Base-by-base conservation (phyloP, 345 rosid species). In the Iberis pinnata region DNA sequence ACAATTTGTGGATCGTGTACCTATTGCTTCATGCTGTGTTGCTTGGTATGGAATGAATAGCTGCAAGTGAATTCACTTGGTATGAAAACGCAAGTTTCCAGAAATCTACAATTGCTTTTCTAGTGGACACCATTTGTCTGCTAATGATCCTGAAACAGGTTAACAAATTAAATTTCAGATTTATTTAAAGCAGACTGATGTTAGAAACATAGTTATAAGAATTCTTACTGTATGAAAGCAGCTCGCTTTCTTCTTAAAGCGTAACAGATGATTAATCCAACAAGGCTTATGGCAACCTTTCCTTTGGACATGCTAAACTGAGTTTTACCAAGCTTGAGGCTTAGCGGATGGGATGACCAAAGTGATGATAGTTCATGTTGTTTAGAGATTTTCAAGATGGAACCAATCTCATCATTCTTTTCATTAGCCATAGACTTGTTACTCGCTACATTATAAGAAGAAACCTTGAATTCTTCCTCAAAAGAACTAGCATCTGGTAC, bases 11-110 rank as follows among this genome's bases (percentile, higher is more conserved):
- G 8, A 46, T 3, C 13, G 17, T 27, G 13, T 16, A 49, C 20
- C 32, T 10, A 12, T 57, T 48, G 56, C 22, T 48, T 65, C 54
- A 66, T 43, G 65, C 19, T 51, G 54, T 10, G 36, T 33, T 43
- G 64, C 33, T 65, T 51, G 86, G 74, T 48, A 89, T 76, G 63
- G 96, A 71, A 49, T 82, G 95, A 63, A 83, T 78, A 16, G 88
- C 93, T 51, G 93, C 96, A 44, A 92, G 79, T 40, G 96, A 95
- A 40, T 88, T 92, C 56, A 85, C 86, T 52, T 92, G 98, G 72
- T 81, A 85, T 18, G 98, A 85, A 66, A 92, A 88, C 47, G 93
- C 82, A 24, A 88, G 95, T 69, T 69, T 78, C 95, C 97, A 92
- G 49, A 88, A 73, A 60, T 92, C 97, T 39, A 70, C 58, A 58